Percentiles rank a stretch among this genome's conserved stretches.
Conservation (phyloP, 306 rosid species). For the Prunus mongolica region DNA sequence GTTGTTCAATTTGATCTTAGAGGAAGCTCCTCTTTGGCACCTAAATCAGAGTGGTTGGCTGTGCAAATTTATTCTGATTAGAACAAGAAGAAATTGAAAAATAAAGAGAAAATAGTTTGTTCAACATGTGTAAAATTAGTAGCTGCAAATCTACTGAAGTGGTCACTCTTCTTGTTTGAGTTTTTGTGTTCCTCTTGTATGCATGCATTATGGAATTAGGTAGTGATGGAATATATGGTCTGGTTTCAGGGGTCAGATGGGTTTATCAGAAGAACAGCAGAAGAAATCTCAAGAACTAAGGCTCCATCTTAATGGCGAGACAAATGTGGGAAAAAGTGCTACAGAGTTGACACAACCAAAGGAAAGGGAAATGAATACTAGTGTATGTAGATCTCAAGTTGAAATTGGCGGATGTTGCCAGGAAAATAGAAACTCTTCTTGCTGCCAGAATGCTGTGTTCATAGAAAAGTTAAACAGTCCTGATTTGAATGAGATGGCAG, state of each 20-base stretch:
- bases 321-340: slow-evolving; percentile 33
- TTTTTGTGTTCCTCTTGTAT: neutral
- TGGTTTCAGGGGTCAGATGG: slow-evolving; percentile 90
- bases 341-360: slow-evolving; percentile 25
- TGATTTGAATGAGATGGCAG: slow-evolving; percentile 35
- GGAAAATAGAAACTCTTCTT: slow-evolving; percentile 44
- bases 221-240: slow-evolving; percentile 5
- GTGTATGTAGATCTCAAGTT: slow-evolving; percentile 15
- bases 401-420: slow-evolving; percentile 57
- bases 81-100: neutral
- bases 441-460: slow-evolving; percentile 42
- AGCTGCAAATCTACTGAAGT: neutral
- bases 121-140: neutral
- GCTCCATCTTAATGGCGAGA: slow-evolving; percentile 40
- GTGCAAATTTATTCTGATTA: neutral
- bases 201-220: neutral
- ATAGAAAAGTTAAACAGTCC: slow-evolving; percentile 29
- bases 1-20: neutral
- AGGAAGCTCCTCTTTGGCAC: neutral
- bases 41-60: neutral
- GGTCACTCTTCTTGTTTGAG: neutral
- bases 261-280: slow-evolving; percentile 77
- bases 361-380: slow-evolving; percentile 14
- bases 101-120: neutral
- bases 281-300: slow-evolving; percentile 51